A percentile compares a stretch with the other conserved stretches of the same genome.
These are phyloP conservation scores for Globisporangium rhizosaccharum DNA, from an alignment of 352 stramenopile genomes.

Conservation along the genomic window DNA sequence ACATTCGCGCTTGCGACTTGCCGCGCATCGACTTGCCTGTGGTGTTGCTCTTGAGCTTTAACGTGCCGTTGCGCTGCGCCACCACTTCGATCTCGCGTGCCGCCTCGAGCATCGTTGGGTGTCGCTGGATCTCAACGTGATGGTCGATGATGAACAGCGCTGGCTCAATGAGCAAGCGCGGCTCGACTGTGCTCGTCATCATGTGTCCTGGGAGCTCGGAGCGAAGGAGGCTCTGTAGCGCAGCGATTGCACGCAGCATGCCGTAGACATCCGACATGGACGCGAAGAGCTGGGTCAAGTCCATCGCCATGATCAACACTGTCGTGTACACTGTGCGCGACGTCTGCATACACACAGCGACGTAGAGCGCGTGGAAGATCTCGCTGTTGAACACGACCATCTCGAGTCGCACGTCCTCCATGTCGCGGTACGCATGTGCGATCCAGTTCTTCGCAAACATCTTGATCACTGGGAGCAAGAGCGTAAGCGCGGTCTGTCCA, in stretches of 20 bases:
- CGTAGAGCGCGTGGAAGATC: constrained; percentile 21
- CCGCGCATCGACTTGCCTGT: constrained; percentile 3
- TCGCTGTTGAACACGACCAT: constrained; percentile 24
- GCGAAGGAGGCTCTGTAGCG: not conserved
- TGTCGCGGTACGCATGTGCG: constrained; percentile 12
- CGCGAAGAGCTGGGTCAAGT: constrained; percentile 11
- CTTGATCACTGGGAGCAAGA: constrained; percentile 19
- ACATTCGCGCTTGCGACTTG: constrained; percentile 7
- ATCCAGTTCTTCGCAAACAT: constrained; percentile 20
- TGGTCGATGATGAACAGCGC: not conserved
- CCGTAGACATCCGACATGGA: not conserved
- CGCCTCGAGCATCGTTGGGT: not conserved
- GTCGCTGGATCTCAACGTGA: not conserved
- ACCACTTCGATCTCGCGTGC: not conserved
- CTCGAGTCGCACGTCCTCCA: constrained; percentile 21
- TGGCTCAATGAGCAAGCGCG: not conserved
- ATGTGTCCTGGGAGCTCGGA: not conserved
- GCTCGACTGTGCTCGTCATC: not conserved
- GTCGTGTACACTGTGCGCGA: constrained; percentile 16
- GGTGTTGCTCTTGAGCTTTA: constrained; percentile 1
- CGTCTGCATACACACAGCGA: constrained; percentile 22
- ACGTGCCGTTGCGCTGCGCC: not conserved
- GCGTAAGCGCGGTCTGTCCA: constrained; percentile 11
- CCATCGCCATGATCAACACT: constrained; percentile 16
- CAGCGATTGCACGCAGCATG: not conserved